Conservation (phyloP, 805 yeast species). For the Myxozyma vanderwaltii region DNA sequence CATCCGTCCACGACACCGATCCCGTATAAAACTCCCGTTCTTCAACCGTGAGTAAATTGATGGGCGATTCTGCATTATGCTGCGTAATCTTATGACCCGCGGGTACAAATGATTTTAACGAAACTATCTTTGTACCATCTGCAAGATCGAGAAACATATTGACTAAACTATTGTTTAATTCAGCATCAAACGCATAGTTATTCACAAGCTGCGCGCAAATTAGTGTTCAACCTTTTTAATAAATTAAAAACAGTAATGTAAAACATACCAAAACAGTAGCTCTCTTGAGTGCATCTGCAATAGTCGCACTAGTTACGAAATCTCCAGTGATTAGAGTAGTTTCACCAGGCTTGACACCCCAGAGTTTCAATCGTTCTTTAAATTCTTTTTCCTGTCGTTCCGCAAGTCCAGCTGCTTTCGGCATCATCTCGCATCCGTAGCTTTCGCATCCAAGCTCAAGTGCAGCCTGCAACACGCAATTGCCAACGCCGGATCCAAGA, state of each 20-base stretch:
- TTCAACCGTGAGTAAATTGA: conserved; percentile 66
- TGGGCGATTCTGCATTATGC: conserved; percentile 55
- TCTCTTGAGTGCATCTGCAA: conserved; percentile 54
- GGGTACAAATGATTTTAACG: conserved; percentile 77
- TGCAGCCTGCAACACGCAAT: conserved; percentile 86
- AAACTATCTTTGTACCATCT: conserved; percentile 76
- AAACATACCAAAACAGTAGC: conserved; percentile 60
- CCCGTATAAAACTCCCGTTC: conserved; percentile 64
- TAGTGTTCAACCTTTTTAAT: not conserved
- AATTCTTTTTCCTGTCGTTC: conserved; percentile 62
- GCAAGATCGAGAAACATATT: conserved; percentile 62
- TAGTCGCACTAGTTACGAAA: conserved; percentile 66
- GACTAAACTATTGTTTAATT: conserved; percentile 68
- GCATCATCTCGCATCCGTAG: conserved; percentile 91
- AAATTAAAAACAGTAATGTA: not conserved
- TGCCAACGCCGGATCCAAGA: conserved; percentile 93
- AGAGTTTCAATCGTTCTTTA: conserved; percentile 56
- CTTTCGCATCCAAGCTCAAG: conserved; percentile 80
- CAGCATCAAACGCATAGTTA: conserved; percentile 81
- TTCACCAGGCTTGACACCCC: conserved; percentile 64
- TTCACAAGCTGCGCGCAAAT: conserved; percentile 72
- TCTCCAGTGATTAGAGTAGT: conserved; percentile 66
- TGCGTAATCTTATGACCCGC: conserved; percentile 67
- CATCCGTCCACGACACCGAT: conserved; percentile 86
- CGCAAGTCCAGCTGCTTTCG: conserved; percentile 72